phyloP scores from a whole-genome alignment of 176 grass and related monocot species.

The Olyra latifolia region DNA sequence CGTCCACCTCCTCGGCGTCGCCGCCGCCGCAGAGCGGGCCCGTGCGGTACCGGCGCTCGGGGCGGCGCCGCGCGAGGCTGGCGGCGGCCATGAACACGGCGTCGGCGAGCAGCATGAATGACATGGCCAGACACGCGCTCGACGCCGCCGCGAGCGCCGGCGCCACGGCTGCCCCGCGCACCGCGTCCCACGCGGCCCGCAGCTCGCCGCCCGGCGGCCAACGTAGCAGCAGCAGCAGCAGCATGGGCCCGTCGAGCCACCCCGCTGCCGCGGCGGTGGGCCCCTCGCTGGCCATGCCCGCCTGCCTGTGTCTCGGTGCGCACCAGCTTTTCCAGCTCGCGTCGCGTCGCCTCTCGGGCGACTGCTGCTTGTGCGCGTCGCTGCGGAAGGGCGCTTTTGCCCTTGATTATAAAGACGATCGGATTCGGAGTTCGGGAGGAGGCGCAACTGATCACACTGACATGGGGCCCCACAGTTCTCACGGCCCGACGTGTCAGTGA shows the following conservation, averaged over 20 bases:
- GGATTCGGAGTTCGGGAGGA: neutral
- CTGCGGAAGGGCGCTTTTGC: constrained; percentile 26
- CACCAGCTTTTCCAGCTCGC: neutral
- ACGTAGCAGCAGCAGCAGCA: neutral
- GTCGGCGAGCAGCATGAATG: constrained; percentile 74
- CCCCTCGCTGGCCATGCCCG: constrained; percentile 21
- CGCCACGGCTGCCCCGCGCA: constrained; percentile 56
- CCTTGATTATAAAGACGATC: neutral
- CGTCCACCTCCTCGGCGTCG: neutral
- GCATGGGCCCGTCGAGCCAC: neutral
- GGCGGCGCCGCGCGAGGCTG: constrained; percentile 46
- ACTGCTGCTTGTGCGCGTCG: constrained; percentile 14
- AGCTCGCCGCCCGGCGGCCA: neutral
- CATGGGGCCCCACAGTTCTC: neutral
- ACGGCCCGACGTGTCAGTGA: neutral
- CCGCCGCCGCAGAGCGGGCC: constrained; percentile 30
- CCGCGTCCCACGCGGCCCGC: constrained; percentile 30
- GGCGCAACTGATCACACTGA: neutral
- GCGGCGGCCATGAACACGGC: constrained; percentile 60
- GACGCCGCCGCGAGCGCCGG: constrained; percentile 59
- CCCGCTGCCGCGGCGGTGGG: neutral
- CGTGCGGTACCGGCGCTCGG: constrained; percentile 50
- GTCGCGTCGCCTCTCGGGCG: neutral
- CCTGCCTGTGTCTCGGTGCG: neutral
- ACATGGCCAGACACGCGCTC: constrained; percentile 56